A percentile compares a stretch with the other conserved stretches of the same genome.
Conservation (phyloP, 495 filamentous ascomycete species). For the Hypomontagnella monticulosa region DNA sequence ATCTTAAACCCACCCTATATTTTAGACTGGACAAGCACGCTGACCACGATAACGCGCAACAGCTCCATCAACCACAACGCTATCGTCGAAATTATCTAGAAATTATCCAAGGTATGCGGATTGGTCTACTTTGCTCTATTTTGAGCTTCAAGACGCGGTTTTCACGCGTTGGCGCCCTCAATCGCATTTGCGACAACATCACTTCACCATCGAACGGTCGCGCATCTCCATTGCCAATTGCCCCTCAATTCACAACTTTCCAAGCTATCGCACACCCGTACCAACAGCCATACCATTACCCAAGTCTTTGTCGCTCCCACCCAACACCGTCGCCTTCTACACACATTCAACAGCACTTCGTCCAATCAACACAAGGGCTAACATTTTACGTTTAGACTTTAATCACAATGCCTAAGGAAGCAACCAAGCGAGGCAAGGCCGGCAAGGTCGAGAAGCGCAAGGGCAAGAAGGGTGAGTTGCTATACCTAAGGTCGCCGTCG, state of each 20-base stretch:
- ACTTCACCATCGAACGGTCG: conserved; percentile 25
- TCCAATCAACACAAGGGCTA: conserved; percentile 30
- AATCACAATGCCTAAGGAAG: conserved; percentile 59
- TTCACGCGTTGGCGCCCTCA: conserved; percentile 45
- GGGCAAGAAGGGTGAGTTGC: conserved; percentile 60
- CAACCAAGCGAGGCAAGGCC: conserved; percentile 55
- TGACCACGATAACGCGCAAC: conserved; percentile 38
- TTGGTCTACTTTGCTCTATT: conserved; percentile 29
- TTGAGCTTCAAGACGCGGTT: conserved; percentile 49
- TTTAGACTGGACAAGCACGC: conserved; percentile 34
- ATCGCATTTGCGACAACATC: conserved; percentile 49
- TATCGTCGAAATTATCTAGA: conserved; percentile 10
- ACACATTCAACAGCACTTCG: background rate
- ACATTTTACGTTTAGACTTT: conserved; percentile 8
- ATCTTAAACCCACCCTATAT: conserved; percentile 26
- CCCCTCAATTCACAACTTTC: conserved; percentile 33
- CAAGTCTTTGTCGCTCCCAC: background rate
- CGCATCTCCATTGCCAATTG: conserved; percentile 34
- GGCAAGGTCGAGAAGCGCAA: conserved; percentile 57
- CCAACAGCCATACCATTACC: conserved; percentile 7
- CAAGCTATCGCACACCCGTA: conserved; percentile 18
- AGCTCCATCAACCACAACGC: conserved; percentile 43
- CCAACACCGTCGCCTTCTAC: background rate
- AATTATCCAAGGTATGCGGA: conserved; percentile 48
- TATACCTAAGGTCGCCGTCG: background rate